These are phyloP conservation scores for Ogataea salicorniae DNA, from an alignment of 805 yeast genomes.

Conservation along the genomic window DNA sequence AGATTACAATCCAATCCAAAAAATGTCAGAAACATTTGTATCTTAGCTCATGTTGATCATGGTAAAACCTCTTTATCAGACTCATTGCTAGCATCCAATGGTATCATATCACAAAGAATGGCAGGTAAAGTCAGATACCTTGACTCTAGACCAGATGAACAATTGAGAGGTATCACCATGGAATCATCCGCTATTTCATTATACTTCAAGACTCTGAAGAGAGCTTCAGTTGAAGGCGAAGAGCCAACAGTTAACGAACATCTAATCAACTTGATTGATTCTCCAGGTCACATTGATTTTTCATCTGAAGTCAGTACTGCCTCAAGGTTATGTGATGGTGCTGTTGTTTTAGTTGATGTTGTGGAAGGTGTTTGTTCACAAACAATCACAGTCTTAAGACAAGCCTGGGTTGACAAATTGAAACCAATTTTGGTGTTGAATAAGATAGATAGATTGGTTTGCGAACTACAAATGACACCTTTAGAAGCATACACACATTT, in stretches of 20 bases:
- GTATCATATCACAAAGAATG: constrained; percentile 88
- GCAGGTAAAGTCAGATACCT: constrained; percentile 93
- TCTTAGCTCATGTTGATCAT: constrained; percentile 97
- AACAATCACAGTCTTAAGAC: constrained; percentile 89
- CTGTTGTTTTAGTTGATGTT: constrained; percentile 90
- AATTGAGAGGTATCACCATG: constrained; percentile 94
- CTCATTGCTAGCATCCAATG: constrained; percentile 88
- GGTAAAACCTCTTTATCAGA: constrained; percentile 96
- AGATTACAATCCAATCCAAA: constrained; percentile 65
- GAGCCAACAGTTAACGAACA: constrained; percentile 55
- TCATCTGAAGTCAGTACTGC: constrained; percentile 96
- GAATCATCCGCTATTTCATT: constrained; percentile 92
- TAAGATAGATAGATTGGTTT: constrained; percentile 81
- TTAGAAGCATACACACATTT: constrained; percentile 81
- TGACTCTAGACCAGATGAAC: constrained; percentile 95
- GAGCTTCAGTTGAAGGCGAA: constrained; percentile 13
- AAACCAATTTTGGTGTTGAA: constrained; percentile 85
- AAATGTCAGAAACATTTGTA: constrained; percentile 83
- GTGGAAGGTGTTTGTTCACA: constrained; percentile 99
- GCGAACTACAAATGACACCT: constrained; percentile 78
- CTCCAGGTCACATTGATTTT: constrained; percentile 99
- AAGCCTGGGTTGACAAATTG: constrained; percentile 90
- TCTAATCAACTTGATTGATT: constrained; percentile 86
- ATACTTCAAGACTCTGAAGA: constrained; percentile 67
- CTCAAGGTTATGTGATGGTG: constrained; percentile 94